Evolutionary conservation across 345 rosid species (phyloP).

Genomic region (Syzygium aromaticum): DNA sequence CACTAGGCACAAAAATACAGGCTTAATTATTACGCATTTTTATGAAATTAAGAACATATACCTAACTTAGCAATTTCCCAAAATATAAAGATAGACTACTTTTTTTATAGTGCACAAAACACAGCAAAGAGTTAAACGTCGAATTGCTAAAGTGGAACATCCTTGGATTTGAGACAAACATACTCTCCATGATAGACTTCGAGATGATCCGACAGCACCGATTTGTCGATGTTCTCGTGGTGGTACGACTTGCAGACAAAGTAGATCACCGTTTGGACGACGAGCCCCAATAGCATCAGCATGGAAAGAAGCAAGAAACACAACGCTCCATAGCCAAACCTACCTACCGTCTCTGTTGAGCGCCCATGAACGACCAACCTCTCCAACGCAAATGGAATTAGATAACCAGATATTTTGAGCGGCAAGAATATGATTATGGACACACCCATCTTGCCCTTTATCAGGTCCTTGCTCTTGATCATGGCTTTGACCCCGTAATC

Average conservation of each 20-base stretch:
- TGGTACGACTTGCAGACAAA: conserved; percentile 57
- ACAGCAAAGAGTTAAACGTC: neutral
- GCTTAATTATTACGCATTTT: neutral
- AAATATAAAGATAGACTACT: neutral
- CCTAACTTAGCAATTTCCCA: neutral
- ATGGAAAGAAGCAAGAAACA: conserved; percentile 21
- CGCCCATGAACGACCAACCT: conserved; percentile 7
- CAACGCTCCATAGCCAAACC: conserved; percentile 20
- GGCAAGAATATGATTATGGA: conserved; percentile 16
- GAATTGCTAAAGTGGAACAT: conserved; percentile 29
- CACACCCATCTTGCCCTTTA: conserved; percentile 30
- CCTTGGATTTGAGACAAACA: conserved; percentile 38
- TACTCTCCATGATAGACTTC: conserved; percentile 47
- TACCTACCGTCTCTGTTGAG: neutral
- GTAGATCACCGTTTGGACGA: conserved; percentile 38
- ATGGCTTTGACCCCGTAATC: conserved; percentile 34
- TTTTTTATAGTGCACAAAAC: neutral
- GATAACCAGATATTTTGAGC: conserved; percentile 2
- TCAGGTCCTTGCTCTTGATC: conserved; percentile 25
- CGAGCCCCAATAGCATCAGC: conserved; percentile 28
- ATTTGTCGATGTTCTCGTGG: conserved; percentile 31
- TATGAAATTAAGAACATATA: neutral
- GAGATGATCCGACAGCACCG: conserved; percentile 42
- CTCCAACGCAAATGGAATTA: conserved; percentile 12
- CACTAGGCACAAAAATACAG: neutral